Conservation (phyloP, 1,284 basidiomycete genomes). For the Gomphus bonarii region DNA sequence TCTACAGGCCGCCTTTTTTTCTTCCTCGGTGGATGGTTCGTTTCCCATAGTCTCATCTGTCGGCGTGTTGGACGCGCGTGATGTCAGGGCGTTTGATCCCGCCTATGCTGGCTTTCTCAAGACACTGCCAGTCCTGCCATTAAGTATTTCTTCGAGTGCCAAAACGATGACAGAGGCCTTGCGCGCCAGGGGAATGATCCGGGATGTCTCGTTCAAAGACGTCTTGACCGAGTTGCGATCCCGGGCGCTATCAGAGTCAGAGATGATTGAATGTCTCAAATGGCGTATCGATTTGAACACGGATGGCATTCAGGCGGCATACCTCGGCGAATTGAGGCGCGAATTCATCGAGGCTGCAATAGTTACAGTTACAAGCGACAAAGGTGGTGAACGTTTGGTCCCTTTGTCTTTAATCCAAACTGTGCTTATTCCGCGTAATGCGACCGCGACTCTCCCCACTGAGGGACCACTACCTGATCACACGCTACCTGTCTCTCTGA, state of each 20-base stretch:
- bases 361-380: slow-evolving; percentile 33
- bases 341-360: slow-evolving; percentile 67
- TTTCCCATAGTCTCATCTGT: slow-evolving; percentile 75
- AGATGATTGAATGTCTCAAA: slow-evolving; percentile 75
- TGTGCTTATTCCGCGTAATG: slow-evolving; percentile 63
- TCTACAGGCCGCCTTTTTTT: slow-evolving; percentile 79
- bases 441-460: slow-evolving; percentile 55
- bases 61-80: slow-evolving; percentile 62
- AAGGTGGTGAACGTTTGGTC: slow-evolving; percentile 37
- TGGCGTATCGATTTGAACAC: slow-evolving; percentile 80
- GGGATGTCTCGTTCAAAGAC: slow-evolving; percentile 78
- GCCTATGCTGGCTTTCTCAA: slow-evolving; percentile 74
- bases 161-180: slow-evolving; percentile 56
- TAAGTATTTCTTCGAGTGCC: slow-evolving; percentile 55
- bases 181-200: slow-evolving; percentile 61
- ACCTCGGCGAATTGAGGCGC: slow-evolving; percentile 14
- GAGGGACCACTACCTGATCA: slow-evolving; percentile 77
- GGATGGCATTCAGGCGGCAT: slow-evolving; percentile 34
- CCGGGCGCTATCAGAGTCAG: slow-evolving; percentile 63
- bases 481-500: slow-evolving; percentile 65
- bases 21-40: slow-evolving; percentile 32
- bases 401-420: slow-evolving; percentile 62
- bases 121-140: slow-evolving; percentile 68
- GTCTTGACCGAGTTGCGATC: slow-evolving; percentile 73
- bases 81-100: slow-evolving; percentile 73